Evolutionary conservation across 169 alveolate species (phyloP).

Genomic region (Cytauxzoon felis): DNA sequence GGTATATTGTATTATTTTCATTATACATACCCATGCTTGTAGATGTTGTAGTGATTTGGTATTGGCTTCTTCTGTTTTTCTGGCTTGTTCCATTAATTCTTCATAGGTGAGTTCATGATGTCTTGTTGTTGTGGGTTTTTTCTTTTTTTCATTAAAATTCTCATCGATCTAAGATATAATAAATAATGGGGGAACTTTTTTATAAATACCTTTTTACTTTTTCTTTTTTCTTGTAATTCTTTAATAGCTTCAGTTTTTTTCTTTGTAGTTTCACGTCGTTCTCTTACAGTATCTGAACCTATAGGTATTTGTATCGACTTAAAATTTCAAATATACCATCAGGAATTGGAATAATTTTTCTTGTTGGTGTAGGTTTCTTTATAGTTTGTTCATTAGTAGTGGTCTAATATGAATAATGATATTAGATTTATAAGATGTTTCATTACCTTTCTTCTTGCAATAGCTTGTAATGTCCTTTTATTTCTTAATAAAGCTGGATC

Average conservation of each 20-base stretch:
- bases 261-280: constrained; percentile 50
- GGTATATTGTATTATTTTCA: constrained; percentile 15
- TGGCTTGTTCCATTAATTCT: constrained; percentile 77
- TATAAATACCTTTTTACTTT: not conserved
- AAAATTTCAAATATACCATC: not conserved
- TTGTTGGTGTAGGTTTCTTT: not conserved
- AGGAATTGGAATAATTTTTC: not conserved
- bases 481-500: constrained; percentile 52
- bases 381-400: not conserved
- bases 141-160: constrained; percentile 4
- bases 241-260: constrained; percentile 46
- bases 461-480: constrained; percentile 15
- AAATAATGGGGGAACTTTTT: not conserved
- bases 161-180: constrained; percentile 1
- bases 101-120: constrained; percentile 65
- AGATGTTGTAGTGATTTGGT: constrained; percentile 67
- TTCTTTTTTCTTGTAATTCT: constrained; percentile 29
- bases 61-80: constrained; percentile 72
- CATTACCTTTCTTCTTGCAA: constrained; percentile 19
- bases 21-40: constrained; percentile 70
- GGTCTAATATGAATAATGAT: not conserved
- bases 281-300: constrained; percentile 10
- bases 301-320: not conserved
- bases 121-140: not conserved
- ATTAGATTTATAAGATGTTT: not conserved